Evolutionary conservation across 106 monocot species (phyloP).

Genomic region (Phalaenopsis aphrodite): DNA sequence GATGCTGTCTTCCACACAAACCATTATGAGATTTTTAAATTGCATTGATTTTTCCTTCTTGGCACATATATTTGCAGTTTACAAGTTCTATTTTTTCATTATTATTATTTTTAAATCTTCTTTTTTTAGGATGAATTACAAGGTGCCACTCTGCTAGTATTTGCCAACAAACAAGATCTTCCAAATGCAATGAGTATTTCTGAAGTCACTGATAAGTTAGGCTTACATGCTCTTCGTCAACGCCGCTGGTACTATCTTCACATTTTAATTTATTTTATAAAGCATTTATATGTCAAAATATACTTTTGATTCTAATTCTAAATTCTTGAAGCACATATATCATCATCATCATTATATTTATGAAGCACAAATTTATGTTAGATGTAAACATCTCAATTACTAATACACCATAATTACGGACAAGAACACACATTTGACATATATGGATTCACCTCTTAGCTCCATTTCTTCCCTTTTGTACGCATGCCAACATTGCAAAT

Average conservation of each 20-base stretch:
- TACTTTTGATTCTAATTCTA: too few relatives aligned
- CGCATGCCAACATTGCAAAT: background rate
- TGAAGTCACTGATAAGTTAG: slow-evolving; percentile 29
- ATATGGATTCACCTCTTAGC: background rate
- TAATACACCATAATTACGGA: background rate
- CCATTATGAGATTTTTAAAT: background rate
- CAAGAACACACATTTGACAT: background rate
- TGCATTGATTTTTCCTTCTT: slow-evolving; percentile 1
- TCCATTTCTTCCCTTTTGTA: background rate
- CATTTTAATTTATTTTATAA: background rate
- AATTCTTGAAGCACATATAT: background rate
- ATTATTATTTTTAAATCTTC: background rate
- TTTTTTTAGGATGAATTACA: slow-evolving; percentile 17
- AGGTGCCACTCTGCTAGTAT: slow-evolving; percentile 23
- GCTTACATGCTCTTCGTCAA: slow-evolving; percentile 24
- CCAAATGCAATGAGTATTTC: slow-evolving; percentile 27
- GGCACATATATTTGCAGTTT: background rate
- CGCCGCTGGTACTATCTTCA: slow-evolving; percentile 15
- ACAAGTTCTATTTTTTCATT: background rate
- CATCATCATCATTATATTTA: background rate
- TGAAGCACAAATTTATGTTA: background rate
- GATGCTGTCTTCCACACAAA: background rate
- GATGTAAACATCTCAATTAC: background rate
- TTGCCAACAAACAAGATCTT: slow-evolving; percentile 34
- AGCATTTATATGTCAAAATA: background rate